Evolutionary conservation across 2,329 filamentous ascomycete genomes (phyloP).

Genomic region (Cladosporium sphaerospermum): DNA sequence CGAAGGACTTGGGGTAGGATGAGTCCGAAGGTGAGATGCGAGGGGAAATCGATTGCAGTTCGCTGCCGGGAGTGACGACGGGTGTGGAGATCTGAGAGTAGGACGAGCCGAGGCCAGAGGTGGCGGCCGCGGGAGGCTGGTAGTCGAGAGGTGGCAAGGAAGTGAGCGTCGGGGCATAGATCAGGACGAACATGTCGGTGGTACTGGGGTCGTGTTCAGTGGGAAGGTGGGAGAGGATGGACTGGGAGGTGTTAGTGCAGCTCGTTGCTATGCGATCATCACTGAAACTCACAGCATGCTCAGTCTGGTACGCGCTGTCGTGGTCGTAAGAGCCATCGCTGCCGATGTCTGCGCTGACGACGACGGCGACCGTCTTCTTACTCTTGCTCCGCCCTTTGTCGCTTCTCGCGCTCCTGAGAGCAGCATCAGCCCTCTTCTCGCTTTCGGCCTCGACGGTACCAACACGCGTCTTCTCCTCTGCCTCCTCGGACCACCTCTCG

Average conservation of each 20-base stretch:
- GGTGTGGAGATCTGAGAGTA: conserved; percentile 76
- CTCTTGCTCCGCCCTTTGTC: conserved; percentile 24
- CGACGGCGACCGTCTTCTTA: conserved; percentile 73
- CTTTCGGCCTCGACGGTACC: conserved; percentile 21
- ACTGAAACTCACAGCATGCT: conserved; percentile 67
- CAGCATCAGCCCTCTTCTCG: conserved; percentile 18
- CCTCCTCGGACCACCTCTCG: conserved; percentile 88
- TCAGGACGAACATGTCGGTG: conserved; percentile 77
- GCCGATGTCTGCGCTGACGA: conserved; percentile 72
- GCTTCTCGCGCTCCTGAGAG: conserved; percentile 13
- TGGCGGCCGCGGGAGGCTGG: conserved; percentile 44
- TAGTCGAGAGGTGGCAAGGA: conserved; percentile 41
- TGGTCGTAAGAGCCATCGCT: conserved; percentile 50
- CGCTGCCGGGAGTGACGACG: conserved; percentile 60
- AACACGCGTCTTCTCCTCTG: conserved; percentile 52
- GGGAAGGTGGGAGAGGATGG: conserved; percentile 80
- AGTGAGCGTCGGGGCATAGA: conserved; percentile 73
- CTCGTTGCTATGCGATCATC: not conserved
- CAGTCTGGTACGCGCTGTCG: conserved; percentile 54
- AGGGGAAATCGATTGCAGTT: conserved; percentile 42
- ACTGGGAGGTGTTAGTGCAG: conserved; percentile 33
- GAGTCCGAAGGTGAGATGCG: conserved; percentile 32
- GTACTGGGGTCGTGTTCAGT: conserved; percentile 65
- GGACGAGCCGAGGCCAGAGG: conserved; percentile 67
- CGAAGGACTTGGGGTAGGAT: conserved; percentile 55